Conservation (phyloP, 2,329 filamentous ascomycete genomes). For the Clonostachys rhizophaga region DNA sequence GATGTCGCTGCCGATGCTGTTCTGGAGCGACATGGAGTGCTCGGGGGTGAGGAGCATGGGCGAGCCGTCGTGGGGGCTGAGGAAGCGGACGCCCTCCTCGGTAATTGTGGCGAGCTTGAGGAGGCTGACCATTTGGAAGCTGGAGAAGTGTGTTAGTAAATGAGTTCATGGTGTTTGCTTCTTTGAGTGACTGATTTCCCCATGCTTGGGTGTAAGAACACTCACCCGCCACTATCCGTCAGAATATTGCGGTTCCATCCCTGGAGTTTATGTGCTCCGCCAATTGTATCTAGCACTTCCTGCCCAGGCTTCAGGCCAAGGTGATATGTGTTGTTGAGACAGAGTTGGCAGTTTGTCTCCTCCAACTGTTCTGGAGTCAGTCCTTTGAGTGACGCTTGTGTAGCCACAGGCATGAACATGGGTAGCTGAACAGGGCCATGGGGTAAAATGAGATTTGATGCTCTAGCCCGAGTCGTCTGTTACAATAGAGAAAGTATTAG, state of each 20-base stretch:
- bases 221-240: conserved; percentile 71
- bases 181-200: not conserved
- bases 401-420: conserved; percentile 98
- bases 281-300: conserved; percentile 77
- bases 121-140: conserved; percentile 98
- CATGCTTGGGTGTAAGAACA: conserved; percentile 3
- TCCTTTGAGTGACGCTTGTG: conserved; percentile 92
- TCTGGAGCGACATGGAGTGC: conserved; percentile 93
- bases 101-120: conserved; percentile 91
- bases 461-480: conserved; percentile 90
- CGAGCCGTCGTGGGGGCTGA: conserved; percentile 91
- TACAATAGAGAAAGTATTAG: not conserved
- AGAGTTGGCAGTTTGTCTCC: conserved; percentile 82
- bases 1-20: conserved; percentile 96
- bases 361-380: conserved; percentile 90
- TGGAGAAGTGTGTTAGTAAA: conserved; percentile 27
- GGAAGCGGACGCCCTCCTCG: conserved; percentile 90
- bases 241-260: conserved; percentile 95
- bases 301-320: conserved; percentile 93
- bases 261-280: conserved; percentile 91
- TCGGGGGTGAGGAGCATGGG: conserved; percentile 98
- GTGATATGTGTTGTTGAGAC: conserved; percentile 98
- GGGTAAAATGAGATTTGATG: conserved; percentile 80
- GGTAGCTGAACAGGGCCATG: conserved; percentile 89
- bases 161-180: not conserved